phyloP scores from a whole-genome alignment of 768 basidiomycete genomes.

The Mycena olivaceomarginata region DNA sequence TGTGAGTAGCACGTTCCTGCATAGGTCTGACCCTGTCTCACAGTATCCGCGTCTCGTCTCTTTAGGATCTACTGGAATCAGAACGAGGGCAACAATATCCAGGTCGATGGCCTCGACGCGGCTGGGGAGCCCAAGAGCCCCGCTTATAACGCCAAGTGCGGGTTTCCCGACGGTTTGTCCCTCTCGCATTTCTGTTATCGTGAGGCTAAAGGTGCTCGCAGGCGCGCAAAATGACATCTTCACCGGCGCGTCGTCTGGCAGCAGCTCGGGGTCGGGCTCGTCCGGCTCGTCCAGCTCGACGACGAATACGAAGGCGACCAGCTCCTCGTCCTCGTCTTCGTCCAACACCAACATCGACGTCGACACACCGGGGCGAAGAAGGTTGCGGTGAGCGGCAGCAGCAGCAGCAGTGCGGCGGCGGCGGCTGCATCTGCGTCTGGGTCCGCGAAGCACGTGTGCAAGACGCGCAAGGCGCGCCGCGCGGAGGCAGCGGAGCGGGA shows the following conservation, averaged over 20 bases:
- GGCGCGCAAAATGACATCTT: slow-evolving; percentile 70
- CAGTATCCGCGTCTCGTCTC: neutral
- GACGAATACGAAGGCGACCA: neutral
- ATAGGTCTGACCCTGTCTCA: neutral
- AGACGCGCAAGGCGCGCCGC: slow-evolving; percentile 27
- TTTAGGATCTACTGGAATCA: slow-evolving; percentile 70
- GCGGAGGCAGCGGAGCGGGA: neutral
- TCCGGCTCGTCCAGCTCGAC: too few species aligned
- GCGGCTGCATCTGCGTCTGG: neutral
- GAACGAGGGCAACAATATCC: slow-evolving; percentile 67
- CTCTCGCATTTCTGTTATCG: neutral
- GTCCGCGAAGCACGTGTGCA: slow-evolving; percentile 17
- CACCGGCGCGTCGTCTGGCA: slow-evolving; percentile 39
- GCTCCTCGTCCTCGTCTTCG: slow-evolving; percentile 1
- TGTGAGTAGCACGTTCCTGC: slow-evolving; percentile 46
- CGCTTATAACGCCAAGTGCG: slow-evolving; percentile 69
- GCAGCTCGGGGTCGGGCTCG: neutral
- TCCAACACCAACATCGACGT: neutral
- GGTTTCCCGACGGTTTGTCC: slow-evolving; percentile 66
- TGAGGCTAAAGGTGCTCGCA: slow-evolving; percentile 28
- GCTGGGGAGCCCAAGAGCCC: slow-evolving; percentile 65
- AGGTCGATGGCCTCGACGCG: slow-evolving; percentile 62
- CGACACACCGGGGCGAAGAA: neutral
- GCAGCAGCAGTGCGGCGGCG: neutral
- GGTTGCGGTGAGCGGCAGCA: slow-evolving; percentile 10